Evolutionary conservation across 2,329 filamentous ascomycete genomes (phyloP).

Genomic region (Orbilia blumenaviensis): DNA sequence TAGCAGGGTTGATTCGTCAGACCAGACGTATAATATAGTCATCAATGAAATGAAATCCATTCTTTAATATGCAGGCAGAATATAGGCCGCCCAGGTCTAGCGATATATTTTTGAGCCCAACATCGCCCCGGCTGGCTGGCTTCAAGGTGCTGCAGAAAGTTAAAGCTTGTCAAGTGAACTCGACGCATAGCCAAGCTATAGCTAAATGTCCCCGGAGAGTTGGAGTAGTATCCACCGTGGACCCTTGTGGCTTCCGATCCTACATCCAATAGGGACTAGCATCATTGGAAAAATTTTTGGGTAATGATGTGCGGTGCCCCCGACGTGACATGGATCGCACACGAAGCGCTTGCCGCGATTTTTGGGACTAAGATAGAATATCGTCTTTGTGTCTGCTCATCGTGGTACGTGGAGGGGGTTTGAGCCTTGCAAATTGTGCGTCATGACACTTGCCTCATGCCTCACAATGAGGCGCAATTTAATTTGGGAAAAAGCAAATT

Average conservation of each 20-base stretch:
- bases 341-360: slow-evolving; percentile 52
- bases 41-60: slow-evolving; percentile 37
- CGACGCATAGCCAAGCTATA: slow-evolving; percentile 18
- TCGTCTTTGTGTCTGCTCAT: slow-evolving; percentile 16
- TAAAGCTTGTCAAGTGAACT: slow-evolving; percentile 41
- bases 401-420: slow-evolving; percentile 36
- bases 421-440: slow-evolving; percentile 49
- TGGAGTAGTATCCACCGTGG: slow-evolving; percentile 34
- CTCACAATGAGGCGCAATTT: slow-evolving; percentile 50
- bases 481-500: slow-evolving; percentile 24
- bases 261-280: slow-evolving; percentile 32
- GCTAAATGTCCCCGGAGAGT: slow-evolving; percentile 32
- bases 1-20: slow-evolving; percentile 48
- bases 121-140: slow-evolving; percentile 14
- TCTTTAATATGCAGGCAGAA: slow-evolving; percentile 34
- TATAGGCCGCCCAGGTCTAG: slow-evolving; percentile 10
- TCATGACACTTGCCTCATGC: slow-evolving; percentile 50
- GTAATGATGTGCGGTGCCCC: slow-evolving; percentile 43
- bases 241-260: slow-evolving; percentile 47
- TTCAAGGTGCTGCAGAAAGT: slow-evolving; percentile 9
- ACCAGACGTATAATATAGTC: slow-evolving; percentile 49
- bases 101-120: slow-evolving; percentile 20
- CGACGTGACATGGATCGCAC: slow-evolving; percentile 39
- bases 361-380: slow-evolving; percentile 21
- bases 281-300: slow-evolving; percentile 7